Conservation (phyloP, 2,329 filamentous ascomycete species). For the Lecanosticta acicola region DNA sequence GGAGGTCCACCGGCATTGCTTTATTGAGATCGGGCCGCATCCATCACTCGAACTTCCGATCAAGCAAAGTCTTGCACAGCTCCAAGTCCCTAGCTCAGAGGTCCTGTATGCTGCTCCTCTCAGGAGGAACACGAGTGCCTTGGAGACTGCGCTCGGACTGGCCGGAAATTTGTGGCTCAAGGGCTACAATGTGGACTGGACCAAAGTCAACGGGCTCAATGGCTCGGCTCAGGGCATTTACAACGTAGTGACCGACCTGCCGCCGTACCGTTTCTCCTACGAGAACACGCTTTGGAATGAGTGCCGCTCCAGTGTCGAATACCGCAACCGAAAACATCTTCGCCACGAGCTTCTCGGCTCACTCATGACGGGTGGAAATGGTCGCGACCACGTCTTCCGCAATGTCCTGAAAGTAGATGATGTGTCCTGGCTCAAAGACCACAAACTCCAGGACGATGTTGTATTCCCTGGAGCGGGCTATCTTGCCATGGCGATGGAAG, state of each 20-base stretch:
- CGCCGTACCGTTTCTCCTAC: conserved; percentile 11
- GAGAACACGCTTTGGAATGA: neutral
- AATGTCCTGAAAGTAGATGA: conserved; percentile 1
- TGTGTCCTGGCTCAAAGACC: conserved; percentile 5
- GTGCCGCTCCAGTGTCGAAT: neutral
- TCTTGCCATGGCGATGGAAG: conserved; percentile 4
- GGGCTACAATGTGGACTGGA: conserved; percentile 2
- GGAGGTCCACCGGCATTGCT: too few species aligned
- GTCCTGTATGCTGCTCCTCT: conserved; percentile 2
- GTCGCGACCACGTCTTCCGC: neutral
- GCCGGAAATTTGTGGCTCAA: conserved; percentile 5
- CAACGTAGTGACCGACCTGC: neutral
- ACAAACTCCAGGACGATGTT: neutral
- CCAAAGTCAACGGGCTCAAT: neutral
- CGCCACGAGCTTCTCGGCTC: conserved; percentile 3
- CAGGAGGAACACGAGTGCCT: neutral
- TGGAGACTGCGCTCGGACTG: neutral
- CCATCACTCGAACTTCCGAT: conserved; percentile 2
- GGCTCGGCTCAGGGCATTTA: neutral
- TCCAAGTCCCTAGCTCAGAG: neutral
- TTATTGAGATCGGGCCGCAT: conserved; percentile 12
- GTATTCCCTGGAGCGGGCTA: conserved; percentile 4
- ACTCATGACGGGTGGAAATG: neutral
- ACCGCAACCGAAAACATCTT: neutral
- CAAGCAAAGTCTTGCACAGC: conserved; percentile 4